Base-by-base conservation (phyloP, 257 asterid genomes). In the Petunia secreta region DNA sequence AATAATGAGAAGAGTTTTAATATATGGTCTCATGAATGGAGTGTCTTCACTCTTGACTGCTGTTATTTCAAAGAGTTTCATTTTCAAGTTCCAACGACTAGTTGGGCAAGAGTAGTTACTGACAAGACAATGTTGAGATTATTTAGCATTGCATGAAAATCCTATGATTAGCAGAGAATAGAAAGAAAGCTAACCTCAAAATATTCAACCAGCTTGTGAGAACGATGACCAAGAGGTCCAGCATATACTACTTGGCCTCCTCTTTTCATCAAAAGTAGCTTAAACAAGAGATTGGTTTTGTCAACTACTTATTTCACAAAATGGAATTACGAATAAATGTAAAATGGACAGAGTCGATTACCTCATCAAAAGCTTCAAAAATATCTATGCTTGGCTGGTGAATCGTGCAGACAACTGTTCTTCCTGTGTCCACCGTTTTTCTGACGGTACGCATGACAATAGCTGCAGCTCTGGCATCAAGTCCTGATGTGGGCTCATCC, bases 401-500 rank as follows among this genome's bases (percentile, higher is more conserved):
- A 71, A 93, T 93, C 0, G 98, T 93, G 82, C 98, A 93, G 82
- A 93, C 94, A 6, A 93, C 95, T 16, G 98, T 93, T 55, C 98
- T 83, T 8, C 98, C 98, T 7, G 95, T 93, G 71, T 93, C 98
- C 73, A 93, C 98, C 0, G 98, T 93, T 78, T 93, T 93, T 80
- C 97, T 89, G 15, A 93, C 97, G 2, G 97, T 87, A 25, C 98
- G 91, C 98, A 93, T 91, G 50, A 93, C 97, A 64, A 91, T 90
- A 8, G 98, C 98, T 82, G 98, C 98, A 63, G 97, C 98, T 88
- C 98, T 87, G 8, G 98, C 98, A 85, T 93, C 98, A 43, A 93
- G 98, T 13, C 97, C 97, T 11, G 98, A 93, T 0, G 98, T 93
- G 1, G 98, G 98, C 84, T 93, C 98, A 50, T 93, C 98, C 98